Evolutionary conservation across 306 rosid species (phyloP), one percentile per base, ranked within the genome.

Genomic region (Astragalus membranaceus): DNA sequence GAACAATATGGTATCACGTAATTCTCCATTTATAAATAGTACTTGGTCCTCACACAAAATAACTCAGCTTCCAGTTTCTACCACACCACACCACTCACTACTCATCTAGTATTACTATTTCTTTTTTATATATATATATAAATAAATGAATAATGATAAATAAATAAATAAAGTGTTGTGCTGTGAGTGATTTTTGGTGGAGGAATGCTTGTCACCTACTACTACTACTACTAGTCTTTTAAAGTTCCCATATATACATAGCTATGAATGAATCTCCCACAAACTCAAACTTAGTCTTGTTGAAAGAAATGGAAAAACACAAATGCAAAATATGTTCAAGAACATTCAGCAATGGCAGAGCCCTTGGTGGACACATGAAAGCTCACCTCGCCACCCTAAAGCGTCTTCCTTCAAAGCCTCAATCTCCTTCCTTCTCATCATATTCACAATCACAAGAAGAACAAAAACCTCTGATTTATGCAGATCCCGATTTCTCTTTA

Each of bases 171-270:
- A 57, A 53, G 79, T 87, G 86, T 29, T 80, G 82, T 73, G 83
- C 67, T 26, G 30, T 26, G 30, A 26, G 86, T 70, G 88, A 75
- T 76, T 80, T 85, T 90, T 83, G 93, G 87, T 83, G 87, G 86
- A 85, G 85, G 96, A 89, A 92, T 92, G 92, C 92, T 92, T 85
- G 96, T 84, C 83, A 90, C 91, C 96, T 86, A 92, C 96, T 89
- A 88, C 89, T 26, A 23, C 26, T 23, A 26, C 30, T 26, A 26
- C 30, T 26, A 26, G 3, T 26, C 30, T 26, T 88, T 83, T 86
- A 64, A 88, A 78, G 76, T 80, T 83, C 81, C 86, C 85, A 77
- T 78, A 5, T 60, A 16, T 78, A 26, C 2, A 1, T 26, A 26
- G 1, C 30, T 26, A 26, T 26, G 0, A n/a, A n/a, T n/a, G n/a